Conservation (phyloP, 176 grass and related monocot species). For the Poa annua region DNA sequence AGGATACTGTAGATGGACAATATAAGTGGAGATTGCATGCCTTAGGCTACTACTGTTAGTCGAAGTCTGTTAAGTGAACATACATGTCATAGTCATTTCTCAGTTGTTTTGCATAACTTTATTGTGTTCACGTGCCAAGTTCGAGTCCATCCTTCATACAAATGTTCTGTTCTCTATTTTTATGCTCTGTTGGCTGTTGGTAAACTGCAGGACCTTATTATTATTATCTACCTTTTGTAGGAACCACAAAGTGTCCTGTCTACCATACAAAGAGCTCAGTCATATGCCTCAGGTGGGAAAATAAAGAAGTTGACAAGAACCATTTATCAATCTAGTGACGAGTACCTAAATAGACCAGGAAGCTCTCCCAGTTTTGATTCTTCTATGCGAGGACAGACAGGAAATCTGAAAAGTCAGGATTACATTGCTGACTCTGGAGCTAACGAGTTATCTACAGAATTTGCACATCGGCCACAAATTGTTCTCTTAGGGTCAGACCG, state of each 20-base stretch:
- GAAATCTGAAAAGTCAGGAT: constrained; percentile 38
- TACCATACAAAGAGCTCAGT: constrained; percentile 32
- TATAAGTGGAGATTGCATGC: not conserved
- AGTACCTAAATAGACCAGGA: constrained; percentile 44
- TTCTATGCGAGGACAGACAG: constrained; percentile 37
- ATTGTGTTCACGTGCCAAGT: not conserved
- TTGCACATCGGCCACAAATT: constrained; percentile 62
- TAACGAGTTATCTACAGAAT: constrained; percentile 41
- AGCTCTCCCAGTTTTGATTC: constrained; percentile 45
- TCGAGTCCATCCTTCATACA: constrained; percentile 15
- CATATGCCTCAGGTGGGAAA: constrained; percentile 76
- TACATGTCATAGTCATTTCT: constrained; percentile 7
- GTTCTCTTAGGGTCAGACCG: constrained; percentile 86
- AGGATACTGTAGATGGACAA: constrained; percentile 4
- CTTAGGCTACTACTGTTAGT: not conserved
- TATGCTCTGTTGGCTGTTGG: not conserved
- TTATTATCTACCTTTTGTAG: constrained; percentile 51
- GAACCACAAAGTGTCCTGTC: constrained; percentile 53
- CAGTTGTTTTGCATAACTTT: not conserved
- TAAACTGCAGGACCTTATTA: constrained; percentile 27
- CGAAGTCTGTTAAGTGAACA: constrained; percentile 6
- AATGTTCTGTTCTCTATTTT: constrained; percentile 20
- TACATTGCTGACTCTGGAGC: constrained; percentile 30
- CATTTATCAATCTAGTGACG: constrained; percentile 36
- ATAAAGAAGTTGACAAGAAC: constrained; percentile 74